Conservation (phyloP, 1,284 basidiomycete genomes). For the Microbotryum lychnidis-dioicae region DNA sequence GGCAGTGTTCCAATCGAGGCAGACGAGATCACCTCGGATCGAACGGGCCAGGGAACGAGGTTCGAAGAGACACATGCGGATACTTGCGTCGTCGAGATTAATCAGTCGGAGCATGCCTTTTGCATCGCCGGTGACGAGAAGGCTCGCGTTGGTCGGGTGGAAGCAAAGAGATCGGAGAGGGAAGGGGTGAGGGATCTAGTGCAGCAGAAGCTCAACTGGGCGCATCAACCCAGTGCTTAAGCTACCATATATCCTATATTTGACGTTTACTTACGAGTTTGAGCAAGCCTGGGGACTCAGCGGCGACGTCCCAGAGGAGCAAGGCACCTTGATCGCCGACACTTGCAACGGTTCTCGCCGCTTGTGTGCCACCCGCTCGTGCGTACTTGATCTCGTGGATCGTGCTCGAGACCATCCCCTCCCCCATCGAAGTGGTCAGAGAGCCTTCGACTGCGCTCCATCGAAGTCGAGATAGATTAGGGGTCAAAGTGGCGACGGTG, state of each 20-base stretch:
- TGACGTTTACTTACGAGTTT: no score
- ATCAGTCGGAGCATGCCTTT: not conserved
- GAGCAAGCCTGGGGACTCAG: not conserved
- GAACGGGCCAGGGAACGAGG: no score
- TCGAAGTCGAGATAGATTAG: not conserved
- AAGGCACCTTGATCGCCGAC: not conserved
- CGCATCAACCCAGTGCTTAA: not conserved
- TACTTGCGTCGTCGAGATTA: not conserved
- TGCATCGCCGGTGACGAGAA: not conserved
- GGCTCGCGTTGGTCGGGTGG: not conserved
- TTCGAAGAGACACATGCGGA: not conserved
- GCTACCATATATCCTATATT: not conserved
- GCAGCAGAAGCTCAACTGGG: not conserved
- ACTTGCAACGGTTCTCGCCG: not conserved
- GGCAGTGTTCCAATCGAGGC: no score
- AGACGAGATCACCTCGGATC: no score
- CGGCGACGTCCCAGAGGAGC: not conserved
- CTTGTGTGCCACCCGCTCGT: not conserved
- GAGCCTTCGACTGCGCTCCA: not conserved
- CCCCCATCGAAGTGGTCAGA: not conserved
- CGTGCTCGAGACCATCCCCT: not conserved
- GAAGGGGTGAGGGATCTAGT: not conserved
- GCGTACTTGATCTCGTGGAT: not conserved
- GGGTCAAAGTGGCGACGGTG: not conserved
- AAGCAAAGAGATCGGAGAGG: conserved; percentile 2